Evolutionary conservation across 345 rosid genomes (phyloP), one percentile per base, ranked within the genome.

Genomic region (Carallia pectinifolia): DNA sequence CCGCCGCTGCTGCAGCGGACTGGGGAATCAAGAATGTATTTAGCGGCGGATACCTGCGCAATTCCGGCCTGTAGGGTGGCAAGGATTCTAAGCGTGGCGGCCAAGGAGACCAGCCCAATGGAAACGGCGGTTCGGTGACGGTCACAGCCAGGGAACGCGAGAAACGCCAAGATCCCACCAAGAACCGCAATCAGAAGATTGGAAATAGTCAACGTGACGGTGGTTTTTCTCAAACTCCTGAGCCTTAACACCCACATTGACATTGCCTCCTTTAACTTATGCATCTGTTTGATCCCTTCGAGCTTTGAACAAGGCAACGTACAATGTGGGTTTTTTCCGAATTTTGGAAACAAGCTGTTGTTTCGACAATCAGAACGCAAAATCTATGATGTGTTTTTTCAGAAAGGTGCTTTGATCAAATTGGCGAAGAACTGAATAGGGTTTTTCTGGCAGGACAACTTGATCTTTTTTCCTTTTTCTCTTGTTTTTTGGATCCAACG

Each of bases 11-110:
- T 27, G 50, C 50, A 44, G 17, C 9, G 60, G 31, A 56, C 56
- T 7, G 86, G 80, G 60, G 91, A 88, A 71, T 85, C 83, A 65
- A 85, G 81, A 56, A 94, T 81, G 23, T 82, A 62, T 54, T 50
- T 77, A 56, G 98, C 97, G 58, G 88, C 83, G 70, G 89, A 87
- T 69, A 77, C 85, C 67, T 94, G 98, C 2, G 95, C 83, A 56
- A 83, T 69, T 6, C 87, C 96, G 1, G 85, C 81, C 37, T 69
- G 66, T 27, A 88, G 65, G 90, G 89, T 88, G 33, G 81, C 81
- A 36, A 77, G 73, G 52, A 94, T 74, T 71, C 85, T 86, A 61
- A 86, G 33, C 33, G 55, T 81, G 10, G 97, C 89, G 23, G 81
- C 75, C 15, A 83, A 29, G 18, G 90, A 83, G n/a, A 87, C 95